Base-by-base conservation (phyloP, 2,329 filamentous ascomycete genomes). In the Monosporascus sp. region DNA sequence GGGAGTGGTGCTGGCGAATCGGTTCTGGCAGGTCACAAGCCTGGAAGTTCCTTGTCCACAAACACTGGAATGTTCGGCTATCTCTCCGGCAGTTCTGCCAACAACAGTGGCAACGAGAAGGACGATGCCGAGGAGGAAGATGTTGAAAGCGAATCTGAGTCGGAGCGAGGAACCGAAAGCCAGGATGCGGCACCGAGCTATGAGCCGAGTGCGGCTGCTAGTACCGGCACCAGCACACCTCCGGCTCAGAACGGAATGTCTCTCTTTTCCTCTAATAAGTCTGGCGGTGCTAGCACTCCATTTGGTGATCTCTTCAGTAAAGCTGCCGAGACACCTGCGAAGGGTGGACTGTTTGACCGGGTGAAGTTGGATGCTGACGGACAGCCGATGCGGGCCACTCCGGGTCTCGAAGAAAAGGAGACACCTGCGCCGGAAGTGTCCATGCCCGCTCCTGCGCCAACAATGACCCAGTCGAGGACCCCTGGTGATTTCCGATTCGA, bases 71-170 rank as follows among this genome's bases (percentile, higher is more conserved):
- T 84, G 49, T 86, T 86, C 62, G 77, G 76, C 24, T 80, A 85
- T 59, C 73, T 85, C 7, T 84, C 82, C 1, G 80, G 82, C 34
- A 81, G 79, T 59, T 80, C 79, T 16, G 71, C 76, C 41, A 80
- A 80, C 65, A 81, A 76, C 49, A 83, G 81, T 57, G 77, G 76
- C 1, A 72, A 74, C 37, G 74, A 75, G 54, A 70, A 74, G 41
- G 74, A 66, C 3, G 70, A 76, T 55, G 72, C 68, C 19, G 74
- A 73, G 14, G 76, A 79, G 17, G 74, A 74, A 19, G 78, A 78
- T 49, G 71, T 66, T 7, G 76, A 80, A 57, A 75, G 71, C 56
- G 75, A 76, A 53, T 68, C 73, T 19, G 75, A 75, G 20, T 73
- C 73, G 3, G 75, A 78, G 31, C 65, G 75, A 17, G 69, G 73